Evolutionary conservation across 257 asterid genomes (phyloP), one percentile per base, ranked within the genome.

Genomic region (Capsicum baccatum): DNA sequence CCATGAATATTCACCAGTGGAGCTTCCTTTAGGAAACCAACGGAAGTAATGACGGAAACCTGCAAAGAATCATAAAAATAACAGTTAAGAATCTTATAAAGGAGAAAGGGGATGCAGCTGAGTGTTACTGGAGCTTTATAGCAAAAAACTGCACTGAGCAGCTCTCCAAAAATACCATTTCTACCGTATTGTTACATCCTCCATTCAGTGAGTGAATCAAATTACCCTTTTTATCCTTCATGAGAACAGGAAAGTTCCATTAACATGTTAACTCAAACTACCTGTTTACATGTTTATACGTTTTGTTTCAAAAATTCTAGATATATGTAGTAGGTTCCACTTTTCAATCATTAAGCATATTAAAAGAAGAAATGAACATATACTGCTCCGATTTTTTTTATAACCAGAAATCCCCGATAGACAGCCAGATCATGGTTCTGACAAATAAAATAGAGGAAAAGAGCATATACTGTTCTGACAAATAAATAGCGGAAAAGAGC

Each of bases 1-100:
- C 99, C 99, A 86, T 94, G 98, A 67, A 94, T 47, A 83, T 92
- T 92, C 85, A 93, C 98, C 6, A 79, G 79, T 62, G 98, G 98
- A 87, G 99, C 98, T 86, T 96, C 99, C 92, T 94, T 96, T 83
- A 96, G 85, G 83, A 96, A 96, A 73, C 99, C 99, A 85, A 96
- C 88, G 71, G 99, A 86, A 7, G 99, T 96, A 84, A 92, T 33
- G 39, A 96, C 91, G 21, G 89, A 83, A 69, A 91, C 94, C 99
- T 96, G 91, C 83, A 86, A 82, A 71, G 90, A 84, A 86, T 26
- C 26, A 86, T 83, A 85, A 68, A 73, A 64, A 59, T 14, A 60
- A 50, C 63, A 66, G 80, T 82, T 66, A 19, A 21, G 44, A 48
- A 73, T 19, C 60, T 48, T 73, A 52, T 12, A 66, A 35, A 13